Conservation (phyloP, 2,329 filamentous ascomycete species). For the Decorospora gaudefroyi region DNA sequence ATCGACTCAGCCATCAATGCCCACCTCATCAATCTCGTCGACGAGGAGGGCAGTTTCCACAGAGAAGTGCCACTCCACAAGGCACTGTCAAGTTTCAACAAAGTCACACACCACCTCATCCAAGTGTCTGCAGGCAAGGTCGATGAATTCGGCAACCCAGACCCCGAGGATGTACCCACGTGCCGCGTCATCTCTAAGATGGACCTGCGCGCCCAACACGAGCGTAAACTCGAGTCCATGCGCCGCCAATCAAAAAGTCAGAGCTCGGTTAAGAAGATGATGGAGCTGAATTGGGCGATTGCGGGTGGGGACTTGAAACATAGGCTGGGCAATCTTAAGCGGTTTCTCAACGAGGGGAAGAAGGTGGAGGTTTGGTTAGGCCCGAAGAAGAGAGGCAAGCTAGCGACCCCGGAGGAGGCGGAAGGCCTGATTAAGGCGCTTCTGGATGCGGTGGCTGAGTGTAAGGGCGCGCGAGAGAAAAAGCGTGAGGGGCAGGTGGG, state of each 20-base stretch:
- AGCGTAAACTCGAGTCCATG: constrained; percentile 51
- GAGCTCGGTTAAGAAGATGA: constrained; percentile 62
- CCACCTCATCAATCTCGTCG: constrained; percentile 52
- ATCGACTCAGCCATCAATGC: constrained; percentile 57
- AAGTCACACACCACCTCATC: constrained; percentile 56
- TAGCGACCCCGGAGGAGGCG: constrained; percentile 63
- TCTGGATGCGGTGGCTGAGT: constrained; percentile 50
- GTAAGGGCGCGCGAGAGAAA: constrained; percentile 33
- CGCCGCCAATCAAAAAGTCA: constrained; percentile 48
- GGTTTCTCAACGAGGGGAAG: constrained; percentile 74
- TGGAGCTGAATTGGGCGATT: constrained; percentile 93
- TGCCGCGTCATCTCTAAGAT: constrained; percentile 71
- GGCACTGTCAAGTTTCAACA: constrained; percentile 55
- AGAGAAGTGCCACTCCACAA: constrained; percentile 36
- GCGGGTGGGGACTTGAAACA: no score
- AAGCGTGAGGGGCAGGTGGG: constrained; percentile 39
- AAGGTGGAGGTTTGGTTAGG: constrained; percentile 75
- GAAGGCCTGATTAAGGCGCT: constrained; percentile 61
- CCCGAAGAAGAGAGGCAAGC: constrained; percentile 66
- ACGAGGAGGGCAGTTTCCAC: constrained; percentile 46
- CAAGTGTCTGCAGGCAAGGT: constrained; percentile 49
- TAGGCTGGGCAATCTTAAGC: constrained; percentile 71
- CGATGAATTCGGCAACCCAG: constrained; percentile 31
- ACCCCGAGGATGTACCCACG: constrained; percentile 59
- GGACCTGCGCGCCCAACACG: constrained; percentile 53